Evolutionary conservation across 2,329 filamentous ascomycete species (phyloP), one percentile per base, ranked within the genome.

Genomic region (Ceratocystis diversiconidia): DNA sequence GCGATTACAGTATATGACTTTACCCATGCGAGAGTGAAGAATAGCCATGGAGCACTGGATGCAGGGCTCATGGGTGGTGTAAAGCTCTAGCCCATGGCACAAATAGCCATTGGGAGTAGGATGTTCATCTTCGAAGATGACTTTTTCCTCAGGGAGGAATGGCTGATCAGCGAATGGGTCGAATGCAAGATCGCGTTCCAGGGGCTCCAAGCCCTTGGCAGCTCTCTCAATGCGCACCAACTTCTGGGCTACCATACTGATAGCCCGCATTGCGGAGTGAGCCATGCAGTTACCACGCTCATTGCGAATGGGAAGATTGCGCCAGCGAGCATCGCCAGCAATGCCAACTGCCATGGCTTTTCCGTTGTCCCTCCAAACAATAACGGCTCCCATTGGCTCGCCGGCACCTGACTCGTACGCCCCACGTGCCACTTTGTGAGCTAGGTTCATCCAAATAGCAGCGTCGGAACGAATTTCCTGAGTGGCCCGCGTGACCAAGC

Each of bases 31-130:
- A 7, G 92, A 96, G 73, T 97, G 92, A 25, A 97, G 80, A 70
- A 97, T 88, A 1, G 90, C 94, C 94, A 97, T 97, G 44, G 89
- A 90, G 76, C 94, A 99, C 83, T 95, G 95, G 68, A 95, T 83
- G 73, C 94, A 99, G 4, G 94, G 94, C 76, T 99, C 94, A 72
- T 97, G 92, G 1, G 92, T 96, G 68, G 95, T 80, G 76, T 96
- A 97, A 66, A 99, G 83, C 75, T 97, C 92, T 36, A 99, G 82
- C 65, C 90, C 89, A 70, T 95, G 90, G 76, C 92, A 97, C 22
- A 99, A 84, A 74, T 99, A 99, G 64, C 92, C 92, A 70, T 90
- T 89, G 41, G 83, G 82, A 69, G 80, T 82, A 50, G 82, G 83
- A 71, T 86, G 87, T 70, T 86, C 85, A 70, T 83, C 77, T 61